Evolutionary conservation across 108 stramenopile genomes (phyloP), one percentile per base, ranked within the genome.

Genomic region (Stephanodiscus minutulus): DNA sequence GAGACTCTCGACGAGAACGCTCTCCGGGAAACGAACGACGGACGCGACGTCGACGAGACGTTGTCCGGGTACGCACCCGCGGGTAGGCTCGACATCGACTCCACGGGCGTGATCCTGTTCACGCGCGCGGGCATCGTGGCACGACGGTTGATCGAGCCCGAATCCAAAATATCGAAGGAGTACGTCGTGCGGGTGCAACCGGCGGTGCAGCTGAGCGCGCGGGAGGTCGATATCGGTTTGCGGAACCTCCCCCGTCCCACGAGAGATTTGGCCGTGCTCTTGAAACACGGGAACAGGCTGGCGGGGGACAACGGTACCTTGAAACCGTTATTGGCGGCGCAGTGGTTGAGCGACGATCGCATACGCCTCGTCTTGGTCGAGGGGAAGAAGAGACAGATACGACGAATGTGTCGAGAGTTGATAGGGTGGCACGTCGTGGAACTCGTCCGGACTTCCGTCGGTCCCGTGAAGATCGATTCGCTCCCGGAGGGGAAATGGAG

Each of bases 331-430:
- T 58, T 82, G 25, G 47, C 73, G 11, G 88, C 87, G 0, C 67
- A 82, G 47, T 93, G 92, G 92, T 54, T 86, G 17, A 59, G 66
- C 8, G 27, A 58, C 3, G 80, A 60, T 20, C 11, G 21, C 37
- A 56, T 95, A 43, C 85, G 83, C 18, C 70, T 95, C 10, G 82
- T 90, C 7, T 66, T 95, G 54, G 69, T 72, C 31, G 91, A 91
- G 59, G 94, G 94, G 3, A 84, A 71, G 54, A 90, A 91, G 57
- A 81, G 85, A 33, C 94, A 95, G 52, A 85, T 95, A 50, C 82
- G 91, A 61, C 84, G 94, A 37, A 84, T 91, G 82, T 86, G 86
- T 53, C 61, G 84, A 18, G 89, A 89, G 39, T 41, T 95, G 8
- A 50, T 90, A 22, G 91, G 90, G 1, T 79, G 68, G 65, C 86